Conservation (phyloP, 768 basidiomycete genomes). For the Suillus decipiens region DNA sequence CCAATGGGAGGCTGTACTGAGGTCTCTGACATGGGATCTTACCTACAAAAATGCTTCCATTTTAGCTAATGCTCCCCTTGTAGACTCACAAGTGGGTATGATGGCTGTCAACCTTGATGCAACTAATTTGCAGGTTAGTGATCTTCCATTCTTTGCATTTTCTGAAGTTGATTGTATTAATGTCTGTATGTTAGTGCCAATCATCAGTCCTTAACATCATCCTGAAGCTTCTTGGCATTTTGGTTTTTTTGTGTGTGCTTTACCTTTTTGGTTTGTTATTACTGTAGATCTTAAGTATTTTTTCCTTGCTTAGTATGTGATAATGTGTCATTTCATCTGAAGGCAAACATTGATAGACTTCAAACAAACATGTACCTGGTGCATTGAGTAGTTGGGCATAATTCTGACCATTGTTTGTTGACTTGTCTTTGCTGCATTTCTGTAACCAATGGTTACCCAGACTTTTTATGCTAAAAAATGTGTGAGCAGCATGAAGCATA, state of each 20-base stretch:
- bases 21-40: slow-evolving; percentile 12
- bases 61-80: slow-evolving; percentile 5
- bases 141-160: slow-evolving; percentile 1
- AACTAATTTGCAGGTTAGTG: not conserved
- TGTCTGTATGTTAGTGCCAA: not conserved
- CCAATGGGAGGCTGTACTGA: slow-evolving; percentile 12
- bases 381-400: too few relatives aligned
- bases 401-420: too few relatives aligned
- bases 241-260: not conserved
- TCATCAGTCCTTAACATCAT: not conserved
- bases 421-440: too few relatives aligned
- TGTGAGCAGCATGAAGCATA: too few relatives aligned
- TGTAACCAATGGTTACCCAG: too few relatives aligned
- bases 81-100: slow-evolving; percentile 9
- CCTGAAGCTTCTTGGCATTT: slow-evolving; percentile 1
- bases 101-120: not conserved
- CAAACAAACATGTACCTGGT: too few relatives aligned
- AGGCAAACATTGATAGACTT: too few relatives aligned
- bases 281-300: not conserved
- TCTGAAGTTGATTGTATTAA: too few relatives aligned
- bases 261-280: not conserved
- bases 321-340: too few relatives aligned
- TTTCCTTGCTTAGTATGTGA: too few relatives aligned
- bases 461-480: too few relatives aligned
- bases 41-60: slow-evolving; percentile 12